These are phyloP conservation scores for Hordeum marinum DNA, from an alignment of 176 grass and related monocot species.

Conservation along the genomic window DNA sequence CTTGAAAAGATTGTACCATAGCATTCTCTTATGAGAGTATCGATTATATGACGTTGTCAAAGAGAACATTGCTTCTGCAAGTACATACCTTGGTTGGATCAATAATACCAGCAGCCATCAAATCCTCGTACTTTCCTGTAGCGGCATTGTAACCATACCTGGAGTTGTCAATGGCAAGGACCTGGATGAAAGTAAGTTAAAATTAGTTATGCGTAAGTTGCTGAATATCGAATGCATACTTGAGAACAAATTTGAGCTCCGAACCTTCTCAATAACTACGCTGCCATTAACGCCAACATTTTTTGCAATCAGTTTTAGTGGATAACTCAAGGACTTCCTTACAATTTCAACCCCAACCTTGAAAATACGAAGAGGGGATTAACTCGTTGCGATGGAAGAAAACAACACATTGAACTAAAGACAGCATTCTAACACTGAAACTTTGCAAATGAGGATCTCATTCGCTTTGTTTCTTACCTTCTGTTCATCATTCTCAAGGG, in stretches of 20 bases:
- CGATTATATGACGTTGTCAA: neutral
- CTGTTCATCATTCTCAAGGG: slow-evolving; percentile 86
- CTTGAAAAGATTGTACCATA: neutral
- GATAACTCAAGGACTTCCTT: slow-evolving; percentile 75
- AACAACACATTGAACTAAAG: neutral
- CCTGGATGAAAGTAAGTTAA: slow-evolving; percentile 18
- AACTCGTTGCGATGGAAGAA: neutral
- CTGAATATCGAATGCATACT: neutral
- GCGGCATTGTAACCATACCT: slow-evolving; percentile 86
- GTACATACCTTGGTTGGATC: slow-evolving; percentile 80
- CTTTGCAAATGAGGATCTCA: neutral
- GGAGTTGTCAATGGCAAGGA: slow-evolving; percentile 67
- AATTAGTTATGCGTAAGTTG: neutral
- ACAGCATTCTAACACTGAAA: neutral
- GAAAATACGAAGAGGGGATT: neutral
- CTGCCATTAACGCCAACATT: slow-evolving; percentile 91
- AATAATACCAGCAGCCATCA: slow-evolving; percentile 95
- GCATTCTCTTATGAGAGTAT: neutral
- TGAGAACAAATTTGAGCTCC: neutral
- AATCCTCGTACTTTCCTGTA: slow-evolving; percentile 77
- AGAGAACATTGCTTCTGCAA: neutral
- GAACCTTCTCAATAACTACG: slow-evolving; percentile 77
- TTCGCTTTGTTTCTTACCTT: slow-evolving; percentile 35
- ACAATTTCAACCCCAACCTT: slow-evolving; percentile 88
- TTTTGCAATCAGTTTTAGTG: slow-evolving; percentile 83